Evolutionary conservation across 2,329 filamentous ascomycete genomes (phyloP).

Genomic region (Microthyrium microscopicum): DNA sequence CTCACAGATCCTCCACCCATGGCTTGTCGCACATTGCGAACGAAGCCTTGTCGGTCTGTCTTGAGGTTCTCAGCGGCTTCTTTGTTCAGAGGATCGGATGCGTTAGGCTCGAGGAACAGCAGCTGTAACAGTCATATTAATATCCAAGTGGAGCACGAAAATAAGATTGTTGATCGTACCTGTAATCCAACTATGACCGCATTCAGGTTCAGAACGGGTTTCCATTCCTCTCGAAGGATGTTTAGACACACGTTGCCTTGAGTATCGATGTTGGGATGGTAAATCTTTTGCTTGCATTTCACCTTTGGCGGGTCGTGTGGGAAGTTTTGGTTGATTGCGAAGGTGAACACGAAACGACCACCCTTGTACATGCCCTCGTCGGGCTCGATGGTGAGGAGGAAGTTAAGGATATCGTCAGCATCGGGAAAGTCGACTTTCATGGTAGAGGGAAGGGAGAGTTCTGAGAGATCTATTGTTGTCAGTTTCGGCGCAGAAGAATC

Average conservation of each 20-base stretch:
- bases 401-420: constrained; percentile 74
- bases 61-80: constrained; percentile 89
- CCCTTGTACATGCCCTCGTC: constrained; percentile 83
- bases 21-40: constrained; percentile 68
- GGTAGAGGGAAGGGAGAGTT: constrained; percentile 60
- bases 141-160: too few relatives aligned
- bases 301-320: constrained; percentile 97
- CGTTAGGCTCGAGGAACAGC: constrained; percentile 93
- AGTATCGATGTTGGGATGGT: constrained; percentile 96
- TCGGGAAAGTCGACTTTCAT: constrained; percentile 73
- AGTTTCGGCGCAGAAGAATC: not conserved
- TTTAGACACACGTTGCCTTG: constrained; percentile 97
- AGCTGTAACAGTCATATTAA: too few relatives aligned
- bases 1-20: constrained; percentile 70
- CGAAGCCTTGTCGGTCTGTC: constrained; percentile 72
- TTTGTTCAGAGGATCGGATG: constrained; percentile 94
- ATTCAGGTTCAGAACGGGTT: constrained; percentile 91
- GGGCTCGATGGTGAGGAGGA: constrained; percentile 63
- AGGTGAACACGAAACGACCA: constrained; percentile 76
- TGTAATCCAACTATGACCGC: constrained; percentile 88
- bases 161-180: constrained; percentile 36
- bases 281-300: constrained; percentile 93
- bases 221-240: constrained; percentile 96
- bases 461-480: constrained; percentile 49
- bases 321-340: constrained; percentile 86